A percentile compares a stretch with the other conserved stretches of the same genome.
Evolutionary conservation across 2,329 filamentous ascomycete species (phyloP).

Genomic region (Fusarium odoratissimum): DNA sequence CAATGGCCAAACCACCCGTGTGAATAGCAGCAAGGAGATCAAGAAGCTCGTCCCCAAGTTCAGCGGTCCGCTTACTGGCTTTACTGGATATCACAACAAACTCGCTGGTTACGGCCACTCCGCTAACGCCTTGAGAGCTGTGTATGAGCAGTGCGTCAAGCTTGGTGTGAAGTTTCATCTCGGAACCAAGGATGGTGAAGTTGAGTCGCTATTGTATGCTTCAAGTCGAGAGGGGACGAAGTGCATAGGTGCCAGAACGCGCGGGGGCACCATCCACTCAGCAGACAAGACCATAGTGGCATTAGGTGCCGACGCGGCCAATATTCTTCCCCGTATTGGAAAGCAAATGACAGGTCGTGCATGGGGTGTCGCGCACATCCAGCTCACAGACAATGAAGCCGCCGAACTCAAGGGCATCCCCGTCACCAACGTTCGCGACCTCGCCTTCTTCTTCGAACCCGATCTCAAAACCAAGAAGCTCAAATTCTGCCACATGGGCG

Average conservation of each 20-base stretch:
- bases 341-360: conserved; percentile 30
- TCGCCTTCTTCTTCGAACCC: conserved; percentile 30
- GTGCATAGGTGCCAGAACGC: conserved; percentile 20
- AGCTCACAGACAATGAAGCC: conserved; percentile 25
- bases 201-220: conserved; percentile 17
- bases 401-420: conserved; percentile 20
- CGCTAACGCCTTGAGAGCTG: conserved; percentile 19
- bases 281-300: conserved; percentile 28
- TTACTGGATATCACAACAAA: conserved; percentile 28
- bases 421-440: conserved; percentile 27
- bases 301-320: conserved; percentile 15
- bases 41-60: conserved; percentile 28
- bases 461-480: conserved; percentile 26
- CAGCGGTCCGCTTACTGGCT: conserved; percentile 7
- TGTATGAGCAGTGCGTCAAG: conserved; percentile 24
- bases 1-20: conserved; percentile 16
- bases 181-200: conserved; percentile 11
- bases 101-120: conserved; percentile 29
- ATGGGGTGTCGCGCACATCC: conserved; percentile 29
- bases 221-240: conserved; percentile 19
- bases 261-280: conserved; percentile 4
- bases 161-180: conserved; percentile 24
- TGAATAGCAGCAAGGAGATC: conserved; percentile 7
- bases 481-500: conserved; percentile 35
- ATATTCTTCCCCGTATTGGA: conserved; percentile 16